Conservation (phyloP, 805 yeast genomes). For the Ogataea methanolica region DNA sequence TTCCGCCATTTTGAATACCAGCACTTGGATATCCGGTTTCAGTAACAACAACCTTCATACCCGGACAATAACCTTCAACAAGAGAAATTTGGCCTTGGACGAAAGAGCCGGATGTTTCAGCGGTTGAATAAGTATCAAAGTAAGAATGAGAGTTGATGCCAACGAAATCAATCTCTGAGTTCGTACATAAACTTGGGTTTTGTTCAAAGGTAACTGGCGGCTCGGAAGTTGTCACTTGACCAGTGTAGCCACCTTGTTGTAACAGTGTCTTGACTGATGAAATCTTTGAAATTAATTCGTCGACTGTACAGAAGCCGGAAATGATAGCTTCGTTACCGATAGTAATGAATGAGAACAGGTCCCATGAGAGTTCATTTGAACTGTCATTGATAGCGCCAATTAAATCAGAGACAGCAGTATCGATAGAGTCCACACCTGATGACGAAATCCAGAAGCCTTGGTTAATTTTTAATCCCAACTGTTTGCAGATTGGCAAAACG, state of each 20-base stretch:
- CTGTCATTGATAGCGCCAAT: slow-evolving; percentile 37
- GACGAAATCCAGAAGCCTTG: slow-evolving; percentile 82
- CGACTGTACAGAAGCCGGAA: slow-evolving; percentile 54
- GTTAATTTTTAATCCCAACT: slow-evolving; percentile 65
- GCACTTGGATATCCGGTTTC: slow-evolving; percentile 89
- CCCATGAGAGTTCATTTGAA: slow-evolving; percentile 56
- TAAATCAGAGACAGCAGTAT: slow-evolving; percentile 49
- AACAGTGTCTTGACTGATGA: slow-evolving; percentile 56
- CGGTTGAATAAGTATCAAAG: slow-evolving; percentile 60
- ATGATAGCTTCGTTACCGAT: slow-evolving; percentile 87
- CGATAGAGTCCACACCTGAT: slow-evolving; percentile 67
- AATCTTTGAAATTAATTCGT: slow-evolving; percentile 63
- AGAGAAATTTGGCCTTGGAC: slow-evolving; percentile 57
- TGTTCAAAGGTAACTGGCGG: slow-evolving; percentile 73
- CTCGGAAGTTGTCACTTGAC: slow-evolving; percentile 78
- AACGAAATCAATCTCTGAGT: slow-evolving; percentile 70
- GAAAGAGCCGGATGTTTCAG: slow-evolving; percentile 68
- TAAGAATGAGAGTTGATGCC: slow-evolving; percentile 87
- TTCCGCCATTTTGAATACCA: slow-evolving; percentile 67
- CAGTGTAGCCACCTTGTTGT: slow-evolving; percentile 67
- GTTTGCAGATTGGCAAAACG: slow-evolving; percentile 54
- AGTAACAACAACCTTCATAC: slow-evolving; percentile 54
- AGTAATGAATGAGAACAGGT: slow-evolving; percentile 67
- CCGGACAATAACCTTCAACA: slow-evolving; percentile 52
- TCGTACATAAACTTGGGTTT: slow-evolving; percentile 64